Evolutionary conservation across 352 stramenopile species (phyloP), one percentile per base, ranked within the genome.

Genomic region (Lagenidium sp.): DNA sequence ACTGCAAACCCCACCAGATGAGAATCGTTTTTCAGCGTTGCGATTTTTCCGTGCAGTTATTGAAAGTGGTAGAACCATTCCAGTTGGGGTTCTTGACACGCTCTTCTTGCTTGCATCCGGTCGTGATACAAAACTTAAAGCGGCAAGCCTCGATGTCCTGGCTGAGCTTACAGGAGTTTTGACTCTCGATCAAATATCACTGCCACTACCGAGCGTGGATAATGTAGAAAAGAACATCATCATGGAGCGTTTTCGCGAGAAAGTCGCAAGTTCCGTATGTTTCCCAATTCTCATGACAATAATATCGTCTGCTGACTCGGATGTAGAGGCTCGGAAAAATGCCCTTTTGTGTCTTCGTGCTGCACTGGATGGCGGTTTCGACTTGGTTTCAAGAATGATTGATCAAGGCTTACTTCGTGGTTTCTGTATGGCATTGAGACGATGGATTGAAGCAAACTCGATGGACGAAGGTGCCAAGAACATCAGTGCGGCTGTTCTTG

Each of bases 281-380:
- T 89, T 89, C 39, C 68, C 73, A 1, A 53, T 63, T 19, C 23
- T 89, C 1, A 85, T 89, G 68, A 65, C 40, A 5, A 68, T 84
- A 8, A 65, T 74, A 19, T 78, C 62, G 16, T 74, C 73, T 12
- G 55, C 49, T 3, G 59, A 63, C 15, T 35, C 37, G 0, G 59
- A 84, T 16, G 55, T 54, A 8, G 62, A 73, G 16, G 52, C 72
- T 41, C 73, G 73, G 6, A 21, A 60, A 11, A 68, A 89, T 24
- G 67, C 74, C 0, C 82, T 89, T 31, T 84, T 75, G 32, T 89
- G 77, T 41, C 69, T 89, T 2, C 76, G 68, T 10, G 71, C 76
- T 50, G 67, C 71, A 3, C 60, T 85, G 18, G 58, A 76, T 29
- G 77, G 71, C 10, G 69, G 69, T 0, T 55, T 81, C 26, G 71